Conservation (phyloP, 1,284 basidiomycete genomes). For the Megacollybia platyphylla region DNA sequence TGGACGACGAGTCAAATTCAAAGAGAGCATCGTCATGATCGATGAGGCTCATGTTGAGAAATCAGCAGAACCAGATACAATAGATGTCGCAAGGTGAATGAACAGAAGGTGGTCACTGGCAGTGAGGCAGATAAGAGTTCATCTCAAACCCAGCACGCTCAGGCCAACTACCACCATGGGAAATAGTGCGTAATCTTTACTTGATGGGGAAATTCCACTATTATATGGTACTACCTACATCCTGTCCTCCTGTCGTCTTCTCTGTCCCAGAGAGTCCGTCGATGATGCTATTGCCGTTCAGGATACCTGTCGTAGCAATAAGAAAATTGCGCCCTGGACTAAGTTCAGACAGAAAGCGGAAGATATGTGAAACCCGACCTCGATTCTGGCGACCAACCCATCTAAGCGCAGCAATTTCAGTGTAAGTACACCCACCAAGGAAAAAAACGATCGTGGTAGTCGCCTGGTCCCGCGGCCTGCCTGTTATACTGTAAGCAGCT, state of each 20-base stretch:
- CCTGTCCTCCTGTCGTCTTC: constrained; percentile 19
- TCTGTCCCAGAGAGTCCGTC: constrained; percentile 49
- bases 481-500: constrained; percentile 16
- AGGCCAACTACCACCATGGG: too few relatives aligned
- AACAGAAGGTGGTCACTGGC: too few relatives aligned
- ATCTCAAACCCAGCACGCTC: too few relatives aligned
- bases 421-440: constrained; percentile 96
- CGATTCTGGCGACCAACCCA: constrained; percentile 79
- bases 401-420: constrained; percentile 89
- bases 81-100: too few relatives aligned
- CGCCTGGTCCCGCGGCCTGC: constrained; percentile 34
- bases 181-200: too few relatives aligned
- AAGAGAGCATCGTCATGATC: constrained; percentile 43
- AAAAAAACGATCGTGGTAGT: constrained; percentile 92
- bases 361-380: constrained; percentile 30
- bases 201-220: too few relatives aligned
- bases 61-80: too few relatives aligned
- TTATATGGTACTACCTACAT: constrained; percentile 11
- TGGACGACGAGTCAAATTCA: constrained; percentile 33
- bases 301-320: constrained; percentile 81
- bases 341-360: constrained; percentile 5
- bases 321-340: constrained; percentile 66
- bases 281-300: constrained; percentile 65
- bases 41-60: constrained; percentile 22
- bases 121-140: too few relatives aligned